Evolutionary conservation across 2,329 filamentous ascomycete species (phyloP), one percentile per base, ranked within the genome.

Genomic region (Ophiostoma montium): DNA sequence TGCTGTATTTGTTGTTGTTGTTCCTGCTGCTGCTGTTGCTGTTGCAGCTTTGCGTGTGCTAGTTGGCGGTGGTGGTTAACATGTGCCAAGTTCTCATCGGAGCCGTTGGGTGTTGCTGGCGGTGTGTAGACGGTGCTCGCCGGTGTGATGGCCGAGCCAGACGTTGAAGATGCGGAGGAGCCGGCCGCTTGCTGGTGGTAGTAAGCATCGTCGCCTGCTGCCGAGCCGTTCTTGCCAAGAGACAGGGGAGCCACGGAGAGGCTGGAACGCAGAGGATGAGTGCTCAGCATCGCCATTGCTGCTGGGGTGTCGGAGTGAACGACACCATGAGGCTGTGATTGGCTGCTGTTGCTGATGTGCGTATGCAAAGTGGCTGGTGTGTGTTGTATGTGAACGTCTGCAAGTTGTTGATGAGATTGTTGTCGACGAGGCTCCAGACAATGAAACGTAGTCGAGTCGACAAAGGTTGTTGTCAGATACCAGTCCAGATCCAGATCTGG

Each of bases 51-150:
- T 12, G 19, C 12, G 7, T 32, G 30, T 23, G 44, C 35, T 19
- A 44, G 2, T 36, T 51, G 43, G 19, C 16, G 35, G 16, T 62
- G 57, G 55, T 66, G 61, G 53, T 67, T 58, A 58, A 64, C 62
- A 53, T 66, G 59, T 57, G 67, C 31, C 36, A 75, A 70, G 55
- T 75, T 69, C 61, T 86, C 81, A 60, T 75, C 74, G 21, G 78
- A 80, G 59, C 74, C 74, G 64, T 81, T 80, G 16, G 85, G 86
- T 9, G 85, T 89, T 54, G 81, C 70, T 38, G 86, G 85, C 27
- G 86, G 85, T 45, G 84, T 89, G 66, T 72, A 69, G 45, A 67
- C 64, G 51, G 67, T 67, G 48, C 62, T 61, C 8, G 62, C 60
- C 13, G 49, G 19, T n/a, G 50, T 35, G 4, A 43, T 31, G 12